phyloP scores from a whole-genome alignment of 108 stramenopile species.

The Conticribra guillardii region DNA sequence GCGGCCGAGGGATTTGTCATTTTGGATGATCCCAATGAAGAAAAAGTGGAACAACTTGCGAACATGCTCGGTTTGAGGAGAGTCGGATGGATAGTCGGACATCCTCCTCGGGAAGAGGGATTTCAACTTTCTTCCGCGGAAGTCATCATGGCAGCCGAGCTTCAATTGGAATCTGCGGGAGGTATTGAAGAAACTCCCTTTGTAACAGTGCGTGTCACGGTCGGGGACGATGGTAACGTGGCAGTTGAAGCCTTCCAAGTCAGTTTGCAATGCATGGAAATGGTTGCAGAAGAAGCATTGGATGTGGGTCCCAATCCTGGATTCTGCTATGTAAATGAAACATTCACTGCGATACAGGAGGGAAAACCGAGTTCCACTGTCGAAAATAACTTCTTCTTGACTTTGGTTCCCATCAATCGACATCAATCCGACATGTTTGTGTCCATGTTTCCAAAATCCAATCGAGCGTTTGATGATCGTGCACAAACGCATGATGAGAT shows the following conservation, averaged over 20 bases:
- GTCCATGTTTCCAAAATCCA: constrained; percentile 82
- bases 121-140: constrained; percentile 90
- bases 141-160: constrained; percentile 93
- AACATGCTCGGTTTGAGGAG: constrained; percentile 75
- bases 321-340: constrained; percentile 89
- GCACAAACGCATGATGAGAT: constrained; percentile 83
- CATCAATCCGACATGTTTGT: constrained; percentile 89
- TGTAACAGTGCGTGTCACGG: constrained; percentile 90
- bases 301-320: constrained; percentile 85
- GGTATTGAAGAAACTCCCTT: constrained; percentile 95
- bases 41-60: constrained; percentile 84
- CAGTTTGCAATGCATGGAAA: constrained; percentile 95
- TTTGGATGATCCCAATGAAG: constrained; percentile 91
- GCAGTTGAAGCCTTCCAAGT: constrained; percentile 96
- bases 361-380: constrained; percentile 91
- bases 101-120: constrained; percentile 93
- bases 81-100: constrained; percentile 98
- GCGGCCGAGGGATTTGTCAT: constrained; percentile 89
- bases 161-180: constrained; percentile 94
- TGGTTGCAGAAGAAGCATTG: constrained; percentile 97
- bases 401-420: constrained; percentile 92
- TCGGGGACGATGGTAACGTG: constrained; percentile 79
- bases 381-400: constrained; percentile 95
- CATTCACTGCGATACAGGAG: constrained; percentile 98
- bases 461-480: constrained; percentile 81